Conservation (phyloP, 495 filamentous ascomycete species). For the Daldinia grandis region DNA sequence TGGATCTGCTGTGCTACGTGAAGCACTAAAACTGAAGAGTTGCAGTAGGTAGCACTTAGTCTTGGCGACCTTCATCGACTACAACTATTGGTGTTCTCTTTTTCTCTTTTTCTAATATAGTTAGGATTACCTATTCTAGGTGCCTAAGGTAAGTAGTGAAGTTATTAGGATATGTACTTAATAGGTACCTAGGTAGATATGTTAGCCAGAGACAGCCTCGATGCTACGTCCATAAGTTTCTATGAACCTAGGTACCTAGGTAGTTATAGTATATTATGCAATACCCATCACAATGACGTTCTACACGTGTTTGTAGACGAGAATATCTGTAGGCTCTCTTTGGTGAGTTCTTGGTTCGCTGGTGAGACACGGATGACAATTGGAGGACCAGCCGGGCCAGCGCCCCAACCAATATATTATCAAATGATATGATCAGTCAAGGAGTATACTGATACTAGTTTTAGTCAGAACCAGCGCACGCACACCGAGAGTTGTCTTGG, state of each 20-base stretch:
- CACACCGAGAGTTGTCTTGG: background rate
- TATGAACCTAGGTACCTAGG: background rate
- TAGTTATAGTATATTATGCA: background rate
- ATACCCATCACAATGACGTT: background rate
- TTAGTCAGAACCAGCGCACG: background rate
- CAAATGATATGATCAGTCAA: background rate
- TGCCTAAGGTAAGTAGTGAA: too few relatives aligned
- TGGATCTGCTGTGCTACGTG: background rate
- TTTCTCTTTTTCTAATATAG: too few relatives aligned
- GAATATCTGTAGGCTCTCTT: background rate
- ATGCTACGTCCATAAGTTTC: background rate
- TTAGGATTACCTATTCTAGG: too few relatives aligned
- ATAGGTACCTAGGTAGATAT: too few relatives aligned
- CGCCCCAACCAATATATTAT: background rate
- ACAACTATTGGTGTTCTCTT: too few relatives aligned
- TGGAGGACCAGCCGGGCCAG: background rate
- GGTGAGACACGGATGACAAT: background rate
- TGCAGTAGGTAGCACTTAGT: too few relatives aligned
- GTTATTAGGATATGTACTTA: too few relatives aligned
- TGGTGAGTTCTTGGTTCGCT: background rate
- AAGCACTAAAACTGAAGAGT: background rate
- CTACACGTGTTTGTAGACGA: background rate
- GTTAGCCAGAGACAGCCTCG: background rate
- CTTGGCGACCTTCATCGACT: too few relatives aligned
- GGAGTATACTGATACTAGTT: background rate